Evolutionary conservation across 148 eudicot genomes (phyloP).

Genomic region (Chenopodium suecicum): DNA sequence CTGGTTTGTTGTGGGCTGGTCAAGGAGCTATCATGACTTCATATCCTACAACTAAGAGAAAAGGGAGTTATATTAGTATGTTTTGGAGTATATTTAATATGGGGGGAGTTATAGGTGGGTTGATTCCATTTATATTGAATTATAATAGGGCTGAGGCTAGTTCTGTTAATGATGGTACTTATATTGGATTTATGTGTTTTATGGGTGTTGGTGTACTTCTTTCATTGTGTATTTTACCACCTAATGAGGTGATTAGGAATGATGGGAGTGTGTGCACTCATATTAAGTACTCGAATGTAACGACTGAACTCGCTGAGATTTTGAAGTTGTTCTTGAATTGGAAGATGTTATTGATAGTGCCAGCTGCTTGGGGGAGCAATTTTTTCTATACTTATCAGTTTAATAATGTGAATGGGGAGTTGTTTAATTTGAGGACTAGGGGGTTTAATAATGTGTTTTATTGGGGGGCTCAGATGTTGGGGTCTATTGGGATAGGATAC

Average conservation of each 20-base stretch:
- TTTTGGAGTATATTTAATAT: conserved; percentile 91
- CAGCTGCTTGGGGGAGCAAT: conserved; percentile 84
- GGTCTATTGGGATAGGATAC: conserved; percentile 67
- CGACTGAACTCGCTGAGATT: conserved; percentile 51
- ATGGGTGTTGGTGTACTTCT: conserved; percentile 68
- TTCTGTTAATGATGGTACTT: conserved; percentile 91
- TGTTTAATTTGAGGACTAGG: conserved; percentile 82
- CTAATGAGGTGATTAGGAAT: conserved; percentile 63
- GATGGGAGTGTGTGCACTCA: conserved; percentile 75
- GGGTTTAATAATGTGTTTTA: conserved; percentile 91
- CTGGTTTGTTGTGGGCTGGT: conserved; percentile 90
- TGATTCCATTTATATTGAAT: conserved; percentile 70
- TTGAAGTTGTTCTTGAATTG: conserved; percentile 69
- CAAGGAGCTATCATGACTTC: conserved; percentile 98
- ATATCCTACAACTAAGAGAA: conserved; percentile 58
- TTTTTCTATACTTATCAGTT: conserved; percentile 95
- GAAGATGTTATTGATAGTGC: conserved; percentile 81
- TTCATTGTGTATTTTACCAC: conserved; percentile 64
- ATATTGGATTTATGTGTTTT: conserved; percentile 84
- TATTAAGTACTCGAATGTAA: conserved; percentile 67
- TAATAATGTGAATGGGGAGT: conserved; percentile 82
- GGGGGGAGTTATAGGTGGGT: conserved; percentile 95
- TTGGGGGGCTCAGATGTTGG: conserved; percentile 98
- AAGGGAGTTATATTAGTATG: conserved; percentile 73
- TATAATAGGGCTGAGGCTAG: conserved; percentile 54